Conservation (phyloP, 371 early-diverging fungal species). For the Polyrhizophydium stewartii region DNA sequence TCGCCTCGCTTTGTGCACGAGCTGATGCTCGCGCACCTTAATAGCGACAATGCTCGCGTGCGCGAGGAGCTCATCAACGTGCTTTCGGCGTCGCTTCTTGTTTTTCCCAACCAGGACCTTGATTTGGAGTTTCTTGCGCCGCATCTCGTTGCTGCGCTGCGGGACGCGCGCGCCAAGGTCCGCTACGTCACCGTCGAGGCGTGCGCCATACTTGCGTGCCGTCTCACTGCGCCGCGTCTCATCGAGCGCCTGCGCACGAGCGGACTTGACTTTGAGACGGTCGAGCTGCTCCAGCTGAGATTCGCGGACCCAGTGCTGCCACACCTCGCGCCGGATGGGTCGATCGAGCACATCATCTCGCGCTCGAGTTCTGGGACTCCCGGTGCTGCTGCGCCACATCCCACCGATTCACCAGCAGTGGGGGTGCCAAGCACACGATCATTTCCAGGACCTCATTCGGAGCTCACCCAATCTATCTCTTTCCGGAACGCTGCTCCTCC, state of each 20-base stretch:
- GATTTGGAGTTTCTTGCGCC: conserved; percentile 10
- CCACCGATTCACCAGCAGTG: no score
- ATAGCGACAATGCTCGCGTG: conserved; percentile 5
- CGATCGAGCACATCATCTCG: conserved; percentile 13
- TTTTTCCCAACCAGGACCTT: conserved; percentile 10
- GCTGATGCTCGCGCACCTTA: conserved; percentile 3
- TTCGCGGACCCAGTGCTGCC: conserved; percentile 12
- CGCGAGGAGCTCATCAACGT: conserved; percentile 23
- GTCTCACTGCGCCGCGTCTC: neutral
- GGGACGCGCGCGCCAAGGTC: conserved; percentile 15
- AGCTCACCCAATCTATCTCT: no score
- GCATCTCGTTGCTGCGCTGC: conserved; percentile 7
- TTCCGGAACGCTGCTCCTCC: no score
- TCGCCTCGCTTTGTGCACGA: conserved; percentile 10
- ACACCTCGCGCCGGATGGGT: conserved; percentile 12
- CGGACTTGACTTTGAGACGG: conserved; percentile 17
- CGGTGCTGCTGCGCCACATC: no score
- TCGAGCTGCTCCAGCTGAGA: conserved; percentile 10
- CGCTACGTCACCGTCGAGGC: conserved; percentile 16
- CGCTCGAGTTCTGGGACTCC: no score
- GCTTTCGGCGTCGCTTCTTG: conserved; percentile 14
- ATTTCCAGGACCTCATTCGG: no score
- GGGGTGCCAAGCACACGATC: no score
- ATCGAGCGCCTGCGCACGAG: conserved; percentile 7
- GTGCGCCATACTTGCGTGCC: conserved; percentile 12